Evolutionary conservation across 2,329 filamentous ascomycete genomes (phyloP), one percentile per base, ranked within the genome.

Genomic region (Pseudogymnoascus sp.): DNA sequence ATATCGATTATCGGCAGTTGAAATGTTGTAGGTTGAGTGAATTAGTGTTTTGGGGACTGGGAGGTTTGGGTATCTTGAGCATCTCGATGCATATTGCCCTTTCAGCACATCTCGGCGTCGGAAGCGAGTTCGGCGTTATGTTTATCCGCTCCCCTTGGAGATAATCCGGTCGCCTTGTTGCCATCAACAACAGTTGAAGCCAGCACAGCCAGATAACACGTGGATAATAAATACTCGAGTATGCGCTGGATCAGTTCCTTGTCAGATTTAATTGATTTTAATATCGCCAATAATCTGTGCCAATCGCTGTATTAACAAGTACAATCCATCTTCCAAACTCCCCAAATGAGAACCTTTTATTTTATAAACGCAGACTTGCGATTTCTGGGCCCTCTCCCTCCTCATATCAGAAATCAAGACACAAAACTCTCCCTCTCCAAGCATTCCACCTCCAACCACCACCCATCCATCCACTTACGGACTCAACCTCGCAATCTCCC

Each of bases 401-500:
- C 2, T 7, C 23, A 49, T 52, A 19, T 52, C 25, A 30, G 11
- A 33, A 52, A 16, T 11, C 8, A 16, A n/a, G 16, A 16, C 6
- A 11, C 14, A 25, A 28, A 22, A 28, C 12, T 14, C 23, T 5
- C 7, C 23, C 5, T 9, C 8, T 12, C 14, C 8, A 25, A 49
- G 2, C 19, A 4, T 9, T 0, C 14, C 3, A 2, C 7, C 7
- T 3, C 4, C 4, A n/a, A 49, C 14, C 3, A 49, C 23, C 23
- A 28, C 2, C 9, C 6, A 49, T 7, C 14, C 42, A 49, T 12
- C 55, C 30, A 6, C 55, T 38, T 73, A 92, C 16, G 90, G 90
- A 71, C 89, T 92, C 73, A 92, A 73, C 69, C 90, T 85, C 69
- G 91, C 82, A 68, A 94, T 76, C 70, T 76, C 82, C 89, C 89